Conservation (phyloP, 2,329 filamentous ascomycete species). For the Clarireedia homoeocarpa region DNA sequence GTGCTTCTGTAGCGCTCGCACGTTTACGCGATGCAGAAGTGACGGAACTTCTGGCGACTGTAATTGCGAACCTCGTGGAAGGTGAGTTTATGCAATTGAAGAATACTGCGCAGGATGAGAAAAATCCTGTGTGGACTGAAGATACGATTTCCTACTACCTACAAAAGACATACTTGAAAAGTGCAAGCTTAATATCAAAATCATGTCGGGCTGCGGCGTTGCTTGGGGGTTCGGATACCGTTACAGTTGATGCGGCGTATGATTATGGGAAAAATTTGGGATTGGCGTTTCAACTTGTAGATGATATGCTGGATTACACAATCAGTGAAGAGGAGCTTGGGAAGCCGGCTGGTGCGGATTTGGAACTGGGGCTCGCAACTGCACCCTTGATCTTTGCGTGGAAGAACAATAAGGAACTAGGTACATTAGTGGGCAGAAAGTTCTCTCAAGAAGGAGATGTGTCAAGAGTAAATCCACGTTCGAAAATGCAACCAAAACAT, state of each 20-base stretch:
- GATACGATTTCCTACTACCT: slow-evolving; percentile 89
- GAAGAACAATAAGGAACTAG: slow-evolving; percentile 80
- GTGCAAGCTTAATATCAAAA: slow-evolving; percentile 91
- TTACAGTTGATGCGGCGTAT: slow-evolving; percentile 87
- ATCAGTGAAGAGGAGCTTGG: slow-evolving; percentile 76
- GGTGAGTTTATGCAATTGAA: slow-evolving; percentile 99
- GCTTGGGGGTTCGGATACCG: slow-evolving; percentile 66
- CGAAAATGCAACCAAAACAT: not conserved
- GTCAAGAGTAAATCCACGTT: slow-evolving; percentile 54
- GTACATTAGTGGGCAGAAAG: slow-evolving; percentile 83
- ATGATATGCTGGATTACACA: slow-evolving; percentile 97
- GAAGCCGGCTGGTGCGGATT: slow-evolving; percentile 88
- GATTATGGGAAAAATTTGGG: slow-evolving; percentile 88
- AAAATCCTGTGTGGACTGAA: slow-evolving; percentile 76
- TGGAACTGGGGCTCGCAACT: slow-evolving; percentile 88
- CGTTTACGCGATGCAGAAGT: slow-evolving; percentile 89
- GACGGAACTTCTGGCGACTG: slow-evolving; percentile 86
- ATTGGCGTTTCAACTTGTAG: slow-evolving; percentile 91
- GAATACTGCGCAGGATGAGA: slow-evolving; percentile 86
- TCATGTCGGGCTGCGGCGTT: slow-evolving; percentile 86
- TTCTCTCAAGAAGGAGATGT: slow-evolving; percentile 82
- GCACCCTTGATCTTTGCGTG: slow-evolving; percentile 93
- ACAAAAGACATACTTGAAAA: slow-evolving; percentile 97
- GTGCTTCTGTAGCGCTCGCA: slow-evolving; percentile 88
- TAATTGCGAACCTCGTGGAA: slow-evolving; percentile 95